Evolutionary conservation across 345 rosid genomes (phyloP).

Genomic region (Citropsis articulata): DNA sequence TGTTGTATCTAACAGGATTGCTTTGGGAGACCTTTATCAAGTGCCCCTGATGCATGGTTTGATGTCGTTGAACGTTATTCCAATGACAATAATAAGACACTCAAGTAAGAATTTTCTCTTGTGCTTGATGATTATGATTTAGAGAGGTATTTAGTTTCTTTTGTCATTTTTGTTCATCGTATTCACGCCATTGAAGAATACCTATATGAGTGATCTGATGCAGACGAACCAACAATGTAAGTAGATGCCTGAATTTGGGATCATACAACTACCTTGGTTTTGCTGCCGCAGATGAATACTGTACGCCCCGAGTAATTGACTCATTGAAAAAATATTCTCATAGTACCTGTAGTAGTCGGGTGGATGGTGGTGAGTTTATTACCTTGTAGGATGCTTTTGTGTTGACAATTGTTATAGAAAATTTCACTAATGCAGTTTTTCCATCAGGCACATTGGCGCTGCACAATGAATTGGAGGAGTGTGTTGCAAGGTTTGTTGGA

Average conservation of each 20-base stretch:
- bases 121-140: not conserved
- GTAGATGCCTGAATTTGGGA: slow-evolving; percentile 84
- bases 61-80: slow-evolving; percentile 81
- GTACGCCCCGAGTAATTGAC: slow-evolving; percentile 87
- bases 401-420: not conserved
- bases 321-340: slow-evolving; percentile 69
- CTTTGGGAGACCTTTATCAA: slow-evolving; percentile 77
- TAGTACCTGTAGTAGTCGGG: slow-evolving; percentile 83
- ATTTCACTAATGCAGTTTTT: slow-evolving; percentile 16
- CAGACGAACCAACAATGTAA: slow-evolving; percentile 74
- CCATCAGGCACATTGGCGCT: slow-evolving; percentile 65
- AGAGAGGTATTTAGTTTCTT: not conserved
- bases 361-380: slow-evolving; percentile 72
- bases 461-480: slow-evolving; percentile 78
- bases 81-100: slow-evolving; percentile 75
- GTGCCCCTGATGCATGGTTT: slow-evolving; percentile 93
- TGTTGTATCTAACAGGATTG: slow-evolving; percentile 51
- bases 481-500: slow-evolving; percentile 83
- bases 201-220: slow-evolving; percentile 6
- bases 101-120: slow-evolving; percentile 47
- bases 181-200: not conserved
- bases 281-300: slow-evolving; percentile 93
- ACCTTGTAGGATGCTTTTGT: not conserved
- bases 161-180: not conserved
- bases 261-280: slow-evolving; percentile 98